Evolutionary conservation across 768 basidiomycete genomes (phyloP), one percentile per base, ranked within the genome.

Genomic region (Hebeloma cylindrosporum): DNA sequence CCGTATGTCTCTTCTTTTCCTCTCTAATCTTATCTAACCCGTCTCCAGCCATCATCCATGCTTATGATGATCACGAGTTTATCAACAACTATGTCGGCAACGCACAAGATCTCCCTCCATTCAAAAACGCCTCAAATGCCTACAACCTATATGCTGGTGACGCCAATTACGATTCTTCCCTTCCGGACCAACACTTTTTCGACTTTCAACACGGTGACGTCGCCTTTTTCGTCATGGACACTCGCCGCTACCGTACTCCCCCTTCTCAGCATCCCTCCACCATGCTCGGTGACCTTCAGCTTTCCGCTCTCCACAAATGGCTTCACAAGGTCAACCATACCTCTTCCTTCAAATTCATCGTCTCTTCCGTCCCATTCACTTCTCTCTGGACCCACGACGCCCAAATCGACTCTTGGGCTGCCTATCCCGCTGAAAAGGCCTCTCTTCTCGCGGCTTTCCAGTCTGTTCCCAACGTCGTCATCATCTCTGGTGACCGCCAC

Each of bases 171-270:
- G 80, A 83, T 47, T 62, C 82, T 1, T 44, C 60, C 17, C 60
- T 59, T 11, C 58, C 64, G 5, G 75, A 68, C 20, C 67, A 71
- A 39, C 66, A 77, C 48, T 83, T 82, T 57, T 85, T 73, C 54
- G 73, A 77, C 40, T 85, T 85, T 63, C 69, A 70, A 25, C 76
- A 83, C 51, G 85, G 79, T 0, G 86, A 90, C 54, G 68, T 71
- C 6, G 82, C 84, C 0, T 88, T 85, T 62, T 90, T 88, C 66
- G 83, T 88, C n/a, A 66, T 83, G 67, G 87, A 89, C 64, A 85
- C 83, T 5, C 71, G 85, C 13, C 69, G 75, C 5, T 75, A 84
- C 57, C 74, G 84, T 16, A 74, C 75, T 3, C 58, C 67, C 34
- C 61, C 70, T 16, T 26, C 42, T 10, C 56, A 57, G n/a, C 60